Evolutionary conservation across 176 grass and related monocot genomes (phyloP), one percentile per base, ranked within the genome.

Genomic region (Triticum dicoccoides): DNA sequence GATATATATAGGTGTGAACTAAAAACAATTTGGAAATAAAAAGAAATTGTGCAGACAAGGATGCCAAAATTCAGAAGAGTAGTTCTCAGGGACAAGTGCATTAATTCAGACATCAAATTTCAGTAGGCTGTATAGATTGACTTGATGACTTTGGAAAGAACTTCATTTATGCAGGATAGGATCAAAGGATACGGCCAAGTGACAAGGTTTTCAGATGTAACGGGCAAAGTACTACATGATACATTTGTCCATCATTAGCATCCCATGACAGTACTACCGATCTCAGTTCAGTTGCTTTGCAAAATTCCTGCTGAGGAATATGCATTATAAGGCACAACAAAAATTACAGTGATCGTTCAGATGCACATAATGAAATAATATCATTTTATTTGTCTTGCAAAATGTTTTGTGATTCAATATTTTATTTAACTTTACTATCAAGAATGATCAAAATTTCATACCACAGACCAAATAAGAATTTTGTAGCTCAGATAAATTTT

Each of bases 251-350:
- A 81, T 75, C 81, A 73, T 79, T 89, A 76, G 69, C 47, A 39
- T 41, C 81, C 62, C 61, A 86, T 82, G 78, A 81, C 42, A 67
- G 61, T 69, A 82, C 61, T 30, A 37, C 23, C 41, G 17, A 86
- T 10, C 49, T 89, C 35, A 82, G 42, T 44, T 45, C 42, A 85
- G 13, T 42, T 76, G 34, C 44, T 56, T 52, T 56, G 10, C 20
- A 42, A 72, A 64, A 64, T 39, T 79, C 11, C 42, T 39, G n/a
- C 47, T 9, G 44, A 12, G 11, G 32, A 71, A 27, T 11, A 61
- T 34, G 59, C 35, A 65, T 20, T 37, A 23, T 51, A 30, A 17
- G 11, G 61, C 11, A 38, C 23, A 65, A 45, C 59, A 5, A 76
- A 18, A 8, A 47, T 73, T 80, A 80, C 54, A 54, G 73, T 80